phyloP scores from a whole-genome alignment of 2,329 filamentous ascomycete genomes.

The Colletotrichum sp. region DNA sequence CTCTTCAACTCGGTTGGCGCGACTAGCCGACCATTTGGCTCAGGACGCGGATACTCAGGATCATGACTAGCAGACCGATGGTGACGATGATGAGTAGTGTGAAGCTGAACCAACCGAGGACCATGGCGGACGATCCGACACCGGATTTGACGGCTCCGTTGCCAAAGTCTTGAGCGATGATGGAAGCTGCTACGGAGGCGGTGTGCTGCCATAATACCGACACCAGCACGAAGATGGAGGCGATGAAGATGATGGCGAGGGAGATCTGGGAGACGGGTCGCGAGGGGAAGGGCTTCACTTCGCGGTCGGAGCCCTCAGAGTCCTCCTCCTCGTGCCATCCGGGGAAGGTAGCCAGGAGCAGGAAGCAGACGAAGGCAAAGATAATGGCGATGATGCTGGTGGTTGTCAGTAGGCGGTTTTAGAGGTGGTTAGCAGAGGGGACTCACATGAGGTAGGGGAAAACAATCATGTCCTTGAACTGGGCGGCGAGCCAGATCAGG shows the following conservation, averaged over 20 bases:
- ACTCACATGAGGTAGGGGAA: constrained; percentile 95
- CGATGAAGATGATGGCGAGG: constrained; percentile 87
- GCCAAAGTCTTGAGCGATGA: constrained; percentile 90
- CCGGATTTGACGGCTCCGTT: constrained; percentile 88
- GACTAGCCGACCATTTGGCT: constrained; percentile 55
- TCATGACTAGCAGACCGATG: constrained; percentile 94
- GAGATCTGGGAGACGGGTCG: constrained; percentile 91
- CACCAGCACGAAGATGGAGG: constrained; percentile 75
- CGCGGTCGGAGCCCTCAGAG: constrained; percentile 79
- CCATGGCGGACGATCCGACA: constrained; percentile 94
- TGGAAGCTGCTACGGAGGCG: constrained; percentile 91
- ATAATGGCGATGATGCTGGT: constrained; percentile 93
- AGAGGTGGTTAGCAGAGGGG: background rate
- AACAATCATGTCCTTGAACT: constrained; percentile 98
- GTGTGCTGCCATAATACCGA: constrained; percentile 90
- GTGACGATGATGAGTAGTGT: constrained; percentile 93
- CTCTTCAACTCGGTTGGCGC: constrained; percentile 7
- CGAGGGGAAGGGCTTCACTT: constrained; percentile 93
- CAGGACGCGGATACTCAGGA: constrained; percentile 86
- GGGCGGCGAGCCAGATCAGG: constrained; percentile 93
- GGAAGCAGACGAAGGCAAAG: constrained; percentile 93
- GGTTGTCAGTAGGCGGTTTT: constrained; percentile 14
- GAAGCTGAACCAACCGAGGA: constrained; percentile 97
- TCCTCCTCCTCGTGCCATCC: constrained; percentile 95
- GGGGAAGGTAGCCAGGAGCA: constrained; percentile 94